phyloP scores from a whole-genome alignment of 345 rosid genomes.

The Punica granatum region DNA sequence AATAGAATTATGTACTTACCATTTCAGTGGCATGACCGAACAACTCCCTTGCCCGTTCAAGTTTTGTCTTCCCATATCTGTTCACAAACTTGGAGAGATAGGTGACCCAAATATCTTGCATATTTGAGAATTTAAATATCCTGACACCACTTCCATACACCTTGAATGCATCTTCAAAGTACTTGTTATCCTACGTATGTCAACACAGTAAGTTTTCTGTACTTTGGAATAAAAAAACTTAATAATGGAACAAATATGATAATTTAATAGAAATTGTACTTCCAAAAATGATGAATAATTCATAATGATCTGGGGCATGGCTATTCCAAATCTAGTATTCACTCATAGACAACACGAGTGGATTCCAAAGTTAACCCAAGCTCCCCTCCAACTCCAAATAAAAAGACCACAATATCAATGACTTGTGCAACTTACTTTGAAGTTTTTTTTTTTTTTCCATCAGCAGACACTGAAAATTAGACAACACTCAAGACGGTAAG shows the following conservation, averaged over 20 bases:
- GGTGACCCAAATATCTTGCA: conserved; percentile 89
- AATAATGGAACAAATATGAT: background rate
- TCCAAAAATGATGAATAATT: conserved; percentile 80
- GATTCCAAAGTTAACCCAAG: conserved; percentile 82
- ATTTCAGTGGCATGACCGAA: conserved; percentile 86
- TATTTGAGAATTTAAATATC: conserved; percentile 94
- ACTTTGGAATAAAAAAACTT: conserved; percentile 2
- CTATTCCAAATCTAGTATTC: conserved; percentile 89
- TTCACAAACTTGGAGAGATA: conserved; percentile 85
- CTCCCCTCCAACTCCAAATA: conserved; percentile 95
- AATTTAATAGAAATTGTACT: conserved; percentile 23
- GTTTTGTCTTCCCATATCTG: conserved; percentile 81
- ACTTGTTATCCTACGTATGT: conserved; percentile 61
- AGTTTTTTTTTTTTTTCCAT: conserved; percentile 88
- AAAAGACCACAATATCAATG: conserved; percentile 88
- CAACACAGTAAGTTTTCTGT: conserved; percentile 3
- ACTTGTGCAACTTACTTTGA: conserved; percentile 86
- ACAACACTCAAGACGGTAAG: conserved; percentile 1
- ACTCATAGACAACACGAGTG: conserved; percentile 85
- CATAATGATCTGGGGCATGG: conserved; percentile 94
- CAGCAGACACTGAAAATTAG: conserved; percentile 67
- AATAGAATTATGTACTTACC: conserved; percentile 30
- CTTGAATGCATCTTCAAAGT: conserved; percentile 98
- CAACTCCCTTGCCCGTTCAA: conserved; percentile 91
- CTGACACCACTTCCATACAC: conserved; percentile 96